A percentile compares a stretch with the other conserved stretches of the same genome.
Conservation (phyloP, 768 basidiomycete species). For the Trametes gibbosa region DNA sequence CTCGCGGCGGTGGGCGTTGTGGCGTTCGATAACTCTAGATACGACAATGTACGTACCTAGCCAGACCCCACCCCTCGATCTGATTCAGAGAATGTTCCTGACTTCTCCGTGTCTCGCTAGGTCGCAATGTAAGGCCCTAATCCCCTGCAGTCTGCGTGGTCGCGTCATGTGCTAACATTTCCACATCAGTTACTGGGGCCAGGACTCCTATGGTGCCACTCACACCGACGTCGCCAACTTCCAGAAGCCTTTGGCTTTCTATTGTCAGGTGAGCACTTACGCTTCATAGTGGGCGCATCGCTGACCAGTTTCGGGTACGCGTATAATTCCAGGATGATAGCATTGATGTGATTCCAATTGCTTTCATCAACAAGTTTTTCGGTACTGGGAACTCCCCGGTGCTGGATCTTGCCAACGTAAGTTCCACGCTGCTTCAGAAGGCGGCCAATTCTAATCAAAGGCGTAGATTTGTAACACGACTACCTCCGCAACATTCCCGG, state of each 20-base stretch:
- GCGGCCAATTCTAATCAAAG: slow-evolving; percentile 39
- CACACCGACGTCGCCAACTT: slow-evolving; percentile 49
- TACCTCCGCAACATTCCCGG: slow-evolving; percentile 40
- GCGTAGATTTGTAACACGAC: slow-evolving; percentile 41
- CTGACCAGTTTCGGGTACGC: background rate
- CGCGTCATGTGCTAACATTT: background rate
- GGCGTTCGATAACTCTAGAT: slow-evolving; percentile 56
- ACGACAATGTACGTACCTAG: slow-evolving; percentile 55
- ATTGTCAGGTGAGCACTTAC: slow-evolving; percentile 47
- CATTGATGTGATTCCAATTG: slow-evolving; percentile 66
- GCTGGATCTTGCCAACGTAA: slow-evolving; percentile 67
- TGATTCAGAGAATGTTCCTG: background rate
- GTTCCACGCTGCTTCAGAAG: slow-evolving; percentile 12
- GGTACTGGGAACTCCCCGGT: slow-evolving; percentile 59
- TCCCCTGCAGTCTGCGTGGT: slow-evolving; percentile 7
- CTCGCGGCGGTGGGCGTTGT: slow-evolving; percentile 18
- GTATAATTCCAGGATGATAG: slow-evolving; percentile 48
- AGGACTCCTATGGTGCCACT: slow-evolving; percentile 69
- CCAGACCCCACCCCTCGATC: slow-evolving; percentile 22
- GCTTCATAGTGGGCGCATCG: no score
- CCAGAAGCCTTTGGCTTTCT: slow-evolving; percentile 61
- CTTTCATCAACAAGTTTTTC: slow-evolving; percentile 69
- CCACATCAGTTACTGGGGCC: slow-evolving; percentile 62
- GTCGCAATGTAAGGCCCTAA: slow-evolving; percentile 49
- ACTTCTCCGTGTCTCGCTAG: slow-evolving; percentile 28